Conservation (phyloP, 139 green algal genomes). For the Diplosphaera chodatii region DNA sequence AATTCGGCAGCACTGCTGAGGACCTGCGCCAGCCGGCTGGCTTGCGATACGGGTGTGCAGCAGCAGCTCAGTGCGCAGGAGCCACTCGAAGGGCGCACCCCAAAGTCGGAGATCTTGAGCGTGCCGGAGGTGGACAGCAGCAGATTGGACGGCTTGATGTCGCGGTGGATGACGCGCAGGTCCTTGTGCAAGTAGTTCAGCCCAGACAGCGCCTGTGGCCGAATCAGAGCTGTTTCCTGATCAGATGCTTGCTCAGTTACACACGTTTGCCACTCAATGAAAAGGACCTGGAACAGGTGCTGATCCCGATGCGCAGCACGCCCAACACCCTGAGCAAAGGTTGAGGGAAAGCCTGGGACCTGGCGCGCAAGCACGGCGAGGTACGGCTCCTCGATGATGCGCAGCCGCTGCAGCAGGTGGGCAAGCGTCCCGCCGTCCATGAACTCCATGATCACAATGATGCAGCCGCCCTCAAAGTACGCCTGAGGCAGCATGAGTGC, state of each 20-base stretch:
- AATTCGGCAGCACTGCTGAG: too few relatives aligned
- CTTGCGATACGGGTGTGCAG: too few relatives aligned
- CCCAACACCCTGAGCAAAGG: too few relatives aligned
- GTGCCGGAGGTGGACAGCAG: slow-evolving; percentile 50
- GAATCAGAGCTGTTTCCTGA: too few relatives aligned
- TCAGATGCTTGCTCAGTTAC: too few relatives aligned
- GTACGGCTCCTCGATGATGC: slow-evolving; percentile 20
- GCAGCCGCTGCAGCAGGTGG: slow-evolving; percentile 14
- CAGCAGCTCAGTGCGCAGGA: too few relatives aligned
- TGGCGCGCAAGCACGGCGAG: slow-evolving; percentile 43
- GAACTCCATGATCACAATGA: slow-evolving; percentile 26
- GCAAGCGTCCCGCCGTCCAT: slow-evolving; percentile 10
- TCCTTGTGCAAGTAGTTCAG: slow-evolving; percentile 54
- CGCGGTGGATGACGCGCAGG: slow-evolving; percentile 55
- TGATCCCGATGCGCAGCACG: too few relatives aligned
- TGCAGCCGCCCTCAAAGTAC: slow-evolving; percentile 52
- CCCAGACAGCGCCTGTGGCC: slow-evolving; percentile 39
- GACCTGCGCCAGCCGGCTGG: too few relatives aligned
- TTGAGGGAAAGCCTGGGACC: slow-evolving; percentile 2
- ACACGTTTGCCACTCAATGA: too few relatives aligned
- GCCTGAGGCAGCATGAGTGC: slow-evolving; percentile 1
- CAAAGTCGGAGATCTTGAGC: slow-evolving; percentile 70
- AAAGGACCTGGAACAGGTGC: too few relatives aligned
- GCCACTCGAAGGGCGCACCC: slow-evolving; percentile 33
- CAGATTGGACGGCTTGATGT: slow-evolving; percentile 80